Evolutionary conservation across 2,329 filamentous ascomycete species (phyloP), one percentile per base, ranked within the genome.

Genomic region (Cytospora leucostoma): DNA sequence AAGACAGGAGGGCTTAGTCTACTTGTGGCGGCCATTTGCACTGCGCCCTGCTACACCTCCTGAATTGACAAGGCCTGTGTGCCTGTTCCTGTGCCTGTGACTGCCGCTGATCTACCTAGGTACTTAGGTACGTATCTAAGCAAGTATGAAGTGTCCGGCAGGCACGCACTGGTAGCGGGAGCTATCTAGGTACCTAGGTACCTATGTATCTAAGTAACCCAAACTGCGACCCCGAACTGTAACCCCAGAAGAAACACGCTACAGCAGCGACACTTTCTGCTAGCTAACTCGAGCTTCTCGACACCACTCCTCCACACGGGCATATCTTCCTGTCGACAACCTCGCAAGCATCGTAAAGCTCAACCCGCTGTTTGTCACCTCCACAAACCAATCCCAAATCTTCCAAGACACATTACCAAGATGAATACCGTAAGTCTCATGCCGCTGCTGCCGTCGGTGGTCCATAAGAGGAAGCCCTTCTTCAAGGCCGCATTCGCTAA

Each of bases 381-480:
- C 27, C 12, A 12, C 21, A 44, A 34, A 33, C 11, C 37, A n/a
- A 32, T 3, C 47, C 27, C 17, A 19, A 19, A 13, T 27, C 40
- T 33, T 32, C 35, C 8, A 40, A 5, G 17, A 60, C 15, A 27
- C 17, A 52, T 61, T 56, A 50, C 66, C 68, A 76, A 69, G 37
- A 85, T 86, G 83, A 85, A 86, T 70, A 86, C 82, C 57, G 83
- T 85, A 75, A 74, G 81, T 73, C 40, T 19, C 19, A 34, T 17
- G 15, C 40, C 59, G 19, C 51, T 21, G 34, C 32, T 53, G 15
- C 40, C 59, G 19, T 47, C 19, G 34, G 21, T 53, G 33, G 17
- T 52, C 44, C 32, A 17, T 37, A 13, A 32, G 12, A 12, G 5
- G 13, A 19, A 27, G n/a, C 17, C 27, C n/a, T 50, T n/a, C 12